phyloP scores from a whole-genome alignment of 2,329 filamentous ascomycete genomes.

The Microascus cirrosus region DNA sequence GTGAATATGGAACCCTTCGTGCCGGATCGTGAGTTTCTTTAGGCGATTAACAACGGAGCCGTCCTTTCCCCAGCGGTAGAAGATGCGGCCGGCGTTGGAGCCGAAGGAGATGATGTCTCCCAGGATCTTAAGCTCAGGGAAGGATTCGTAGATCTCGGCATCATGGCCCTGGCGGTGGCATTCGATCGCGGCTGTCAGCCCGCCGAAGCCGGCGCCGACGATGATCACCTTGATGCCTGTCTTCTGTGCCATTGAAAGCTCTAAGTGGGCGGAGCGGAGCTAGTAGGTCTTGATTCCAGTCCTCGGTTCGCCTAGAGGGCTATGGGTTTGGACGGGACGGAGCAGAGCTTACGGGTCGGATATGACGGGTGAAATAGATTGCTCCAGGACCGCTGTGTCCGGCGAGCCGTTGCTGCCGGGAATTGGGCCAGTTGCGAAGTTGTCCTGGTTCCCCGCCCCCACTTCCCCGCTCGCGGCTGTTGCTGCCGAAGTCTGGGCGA shows the following conservation, averaged over 20 bases:
- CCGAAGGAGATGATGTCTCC: slow-evolving; percentile 55
- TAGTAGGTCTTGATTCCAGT: no score
- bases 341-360: no score
- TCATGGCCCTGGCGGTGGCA: slow-evolving; percentile 49
- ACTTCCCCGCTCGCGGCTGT: neutral
- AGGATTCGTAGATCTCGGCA: slow-evolving; percentile 47
- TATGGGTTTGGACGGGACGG: no score
- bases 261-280: neutral
- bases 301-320: no score
- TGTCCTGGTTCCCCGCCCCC: neutral
- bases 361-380: no score
- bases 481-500: neutral
- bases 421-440: no score
- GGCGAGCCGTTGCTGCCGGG: no score
- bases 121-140: slow-evolving; percentile 43
- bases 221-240: slow-evolving; percentile 5
- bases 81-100: slow-evolving; percentile 49
- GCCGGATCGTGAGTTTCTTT: neutral
- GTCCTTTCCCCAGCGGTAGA: slow-evolving; percentile 44
- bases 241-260: neutral
- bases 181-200: slow-evolving; percentile 51
- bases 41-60: neutral
- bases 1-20: slow-evolving; percentile 49
- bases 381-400: no score
- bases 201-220: slow-evolving; percentile 34